Conservation (phyloP, 768 basidiomycete species). For the Bullera alba region DNA sequence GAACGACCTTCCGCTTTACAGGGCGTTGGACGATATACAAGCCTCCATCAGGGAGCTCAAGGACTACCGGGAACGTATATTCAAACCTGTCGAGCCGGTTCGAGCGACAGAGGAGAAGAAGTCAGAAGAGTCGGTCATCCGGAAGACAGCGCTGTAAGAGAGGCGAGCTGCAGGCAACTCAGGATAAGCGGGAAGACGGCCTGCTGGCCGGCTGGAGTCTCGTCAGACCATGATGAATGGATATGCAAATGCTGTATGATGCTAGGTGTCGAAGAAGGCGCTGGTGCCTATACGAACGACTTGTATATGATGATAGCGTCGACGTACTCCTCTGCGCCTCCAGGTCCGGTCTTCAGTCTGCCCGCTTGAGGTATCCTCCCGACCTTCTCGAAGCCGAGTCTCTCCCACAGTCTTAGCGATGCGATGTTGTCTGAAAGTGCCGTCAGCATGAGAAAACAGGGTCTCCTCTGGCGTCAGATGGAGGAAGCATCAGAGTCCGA, state of each 20-base stretch:
- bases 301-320: conserved; percentile 83
- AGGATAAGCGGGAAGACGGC: too few species aligned
- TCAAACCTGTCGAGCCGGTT: conserved; percentile 48
- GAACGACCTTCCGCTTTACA: conserved; percentile 36
- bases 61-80: conserved; percentile 73
- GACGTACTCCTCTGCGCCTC: conserved; percentile 77
- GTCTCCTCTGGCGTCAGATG: neutral
- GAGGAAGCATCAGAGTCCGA: too few species aligned
- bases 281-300: conserved; percentile 55
- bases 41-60: conserved; percentile 69
- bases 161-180: neutral
- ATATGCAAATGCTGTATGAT: too few species aligned
- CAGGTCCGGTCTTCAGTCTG: conserved; percentile 55
- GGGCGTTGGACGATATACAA: conserved; percentile 75
- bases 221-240: too few species aligned
- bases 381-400: conserved; percentile 67
- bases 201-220: too few species aligned
- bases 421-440: conserved; percentile 57
- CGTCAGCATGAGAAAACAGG: too few species aligned
- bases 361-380: conserved; percentile 60
- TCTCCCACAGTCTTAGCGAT: conserved; percentile 63
- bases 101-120: neutral
- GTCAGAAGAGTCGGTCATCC: neutral
- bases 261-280: too few species aligned
- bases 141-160: conserved; percentile 13